Base-by-base conservation (phyloP, 2,329 filamentous ascomycete species). In the Ophiostoma tasmaniense region DNA sequence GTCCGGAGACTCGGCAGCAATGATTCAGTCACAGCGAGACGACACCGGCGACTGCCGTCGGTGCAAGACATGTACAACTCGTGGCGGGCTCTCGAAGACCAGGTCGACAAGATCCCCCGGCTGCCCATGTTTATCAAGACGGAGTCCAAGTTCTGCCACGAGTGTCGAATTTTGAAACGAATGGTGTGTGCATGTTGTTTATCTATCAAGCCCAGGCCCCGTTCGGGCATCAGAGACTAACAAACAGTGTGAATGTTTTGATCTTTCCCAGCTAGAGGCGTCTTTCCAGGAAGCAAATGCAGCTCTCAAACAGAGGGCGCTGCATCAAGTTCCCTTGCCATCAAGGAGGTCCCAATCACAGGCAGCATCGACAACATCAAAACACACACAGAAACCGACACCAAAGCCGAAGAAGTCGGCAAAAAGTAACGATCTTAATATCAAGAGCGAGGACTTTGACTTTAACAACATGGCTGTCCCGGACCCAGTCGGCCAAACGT, bases 21-120 rank as follows among this genome's bases (percentile, higher is more conserved):
- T 22, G n/a, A 8, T 22, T 13, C 28, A 2, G 10, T 14, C 30
- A 39, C 59, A 11, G 10, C 30, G 13, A 28, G 28, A 62, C 59
- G 20, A 2, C 61, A 22, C 11, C 22, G 28, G 7, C 42, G 66
- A 39, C 30, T 17, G 3, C 72, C 72, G 0, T 71, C 72, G 1
- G 50, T 71, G 20, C 72, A 73, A 33, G 72, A 73, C 4, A 71
- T 73, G 72, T 73, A 73, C 71, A 73, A 73, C 67, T 69, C 72
- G 3, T 72, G 71, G 72, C 69, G 72, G 1, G 67, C 72, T 0
- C 61, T 73, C 13, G 70, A 70, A 25, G 69, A 72, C 4, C 68
- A 72, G 30, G 28, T 73, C 2, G 42, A 61, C 14, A 37, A 67
- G 2, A 70, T 71, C 20, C 28, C 59, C 7, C 68, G 72, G 4